Conservation (phyloP, 176 grass and related monocot species). For the Themeda triandra region DNA sequence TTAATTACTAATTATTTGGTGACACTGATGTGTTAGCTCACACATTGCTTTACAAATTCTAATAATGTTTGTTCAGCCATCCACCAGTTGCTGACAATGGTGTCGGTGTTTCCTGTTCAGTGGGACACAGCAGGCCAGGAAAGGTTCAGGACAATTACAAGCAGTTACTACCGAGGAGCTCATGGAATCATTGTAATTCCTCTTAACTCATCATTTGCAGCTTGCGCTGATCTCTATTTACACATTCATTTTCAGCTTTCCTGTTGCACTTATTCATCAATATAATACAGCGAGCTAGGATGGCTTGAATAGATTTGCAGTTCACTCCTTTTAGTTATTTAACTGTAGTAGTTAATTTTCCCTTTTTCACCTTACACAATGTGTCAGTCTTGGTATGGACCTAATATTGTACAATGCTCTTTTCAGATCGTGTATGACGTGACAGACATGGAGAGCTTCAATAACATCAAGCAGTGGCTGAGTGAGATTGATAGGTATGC, state of each 20-base stretch:
- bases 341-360: background rate
- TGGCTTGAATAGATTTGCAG: background rate
- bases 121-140: slow-evolving; percentile 98
- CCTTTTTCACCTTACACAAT: background rate
- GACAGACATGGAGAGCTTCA: slow-evolving; percentile 86
- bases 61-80: slow-evolving; percentile 8
- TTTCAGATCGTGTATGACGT: slow-evolving; percentile 90
- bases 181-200: slow-evolving; percentile 92
- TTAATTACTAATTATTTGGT: slow-evolving; percentile 12
- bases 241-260: background rate
- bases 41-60: slow-evolving; percentile 16
- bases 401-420: background rate
- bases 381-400: background rate
- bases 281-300: background rate
- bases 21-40: slow-evolving; percentile 12
- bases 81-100: slow-evolving; percentile 18
- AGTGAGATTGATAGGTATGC: slow-evolving; percentile 98
- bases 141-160: slow-evolving; percentile 94
- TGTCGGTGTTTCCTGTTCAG: slow-evolving; percentile 43
- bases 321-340: background rate
- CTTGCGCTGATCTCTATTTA: background rate
- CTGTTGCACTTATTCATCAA: background rate
- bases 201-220: slow-evolving; percentile 7
- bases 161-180: slow-evolving; percentile 93
- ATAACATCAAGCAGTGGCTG: slow-evolving; percentile 91